Evolutionary conservation across 306 rosid genomes (phyloP).

Genomic region (Morella rubra): DNA sequence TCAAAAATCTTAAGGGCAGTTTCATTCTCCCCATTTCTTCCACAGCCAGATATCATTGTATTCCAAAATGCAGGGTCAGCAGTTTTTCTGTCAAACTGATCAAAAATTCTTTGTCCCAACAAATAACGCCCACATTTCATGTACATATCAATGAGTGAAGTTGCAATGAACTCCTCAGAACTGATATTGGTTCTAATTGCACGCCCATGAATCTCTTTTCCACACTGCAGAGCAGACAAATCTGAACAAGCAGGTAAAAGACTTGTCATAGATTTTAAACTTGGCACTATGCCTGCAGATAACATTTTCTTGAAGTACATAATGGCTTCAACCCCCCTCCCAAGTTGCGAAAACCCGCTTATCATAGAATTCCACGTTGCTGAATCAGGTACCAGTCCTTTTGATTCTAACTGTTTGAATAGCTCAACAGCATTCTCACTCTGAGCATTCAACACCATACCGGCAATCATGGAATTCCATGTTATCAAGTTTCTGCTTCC

Average conservation of each 20-base stretch:
- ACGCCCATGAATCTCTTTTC: conserved; percentile 63
- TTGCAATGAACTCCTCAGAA: conserved; percentile 54
- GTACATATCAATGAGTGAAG: conserved; percentile 64
- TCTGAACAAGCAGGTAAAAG: conserved; percentile 60
- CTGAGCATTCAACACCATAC: conserved; percentile 63
- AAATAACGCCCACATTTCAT: conserved; percentile 67
- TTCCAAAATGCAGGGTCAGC: conserved; percentile 78
- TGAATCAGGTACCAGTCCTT: conserved; percentile 62
- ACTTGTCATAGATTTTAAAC: conserved; percentile 58
- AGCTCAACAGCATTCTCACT: conserved; percentile 46
- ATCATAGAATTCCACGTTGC: conserved; percentile 79
- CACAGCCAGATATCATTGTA: conserved; percentile 65
- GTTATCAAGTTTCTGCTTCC: conserved; percentile 49
- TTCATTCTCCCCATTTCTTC: conserved; percentile 63
- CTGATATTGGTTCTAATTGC: conserved; percentile 39
- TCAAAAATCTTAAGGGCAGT: conserved; percentile 54
- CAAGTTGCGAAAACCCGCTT: conserved; percentile 55
- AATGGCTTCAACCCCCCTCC: conserved; percentile 48
- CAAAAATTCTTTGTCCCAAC: conserved; percentile 47
- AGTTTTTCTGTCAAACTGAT: conserved; percentile 53
- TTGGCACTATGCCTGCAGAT: conserved; percentile 39
- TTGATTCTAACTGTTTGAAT: conserved; percentile 41
- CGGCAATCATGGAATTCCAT: conserved; percentile 69
- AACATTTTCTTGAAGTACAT: conserved; percentile 61
- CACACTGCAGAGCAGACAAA: conserved; percentile 46